phyloP scores from a whole-genome alignment of 768 basidiomycete species.

The Serendipita indica region DNA sequence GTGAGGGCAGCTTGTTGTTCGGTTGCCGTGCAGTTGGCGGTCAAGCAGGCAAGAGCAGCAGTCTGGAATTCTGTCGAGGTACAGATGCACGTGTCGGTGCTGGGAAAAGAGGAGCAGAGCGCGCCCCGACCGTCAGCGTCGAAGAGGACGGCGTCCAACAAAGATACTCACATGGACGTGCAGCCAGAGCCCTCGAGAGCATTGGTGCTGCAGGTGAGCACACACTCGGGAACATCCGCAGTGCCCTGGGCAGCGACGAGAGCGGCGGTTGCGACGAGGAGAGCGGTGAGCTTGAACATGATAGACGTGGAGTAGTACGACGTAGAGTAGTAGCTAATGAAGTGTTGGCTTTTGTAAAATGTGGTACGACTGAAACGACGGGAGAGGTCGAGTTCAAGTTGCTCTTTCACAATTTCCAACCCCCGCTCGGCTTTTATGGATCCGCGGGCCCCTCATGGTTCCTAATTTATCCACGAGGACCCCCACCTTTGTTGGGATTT shows the following conservation, averaged over 20 bases:
- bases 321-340: background rate
- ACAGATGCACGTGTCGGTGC: constrained; percentile 30
- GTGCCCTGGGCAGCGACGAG: constrained; percentile 6
- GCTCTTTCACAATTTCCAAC: background rate
- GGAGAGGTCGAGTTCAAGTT: background rate
- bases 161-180: background rate
- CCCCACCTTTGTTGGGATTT: too few relatives aligned
- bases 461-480: too few relatives aligned
- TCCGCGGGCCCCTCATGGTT: too few relatives aligned
- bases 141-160: background rate
- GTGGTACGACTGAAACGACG: background rate
- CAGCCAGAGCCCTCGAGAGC: constrained; percentile 1
- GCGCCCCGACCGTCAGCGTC: background rate
- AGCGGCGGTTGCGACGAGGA: constrained; percentile 8
- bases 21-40: constrained; percentile 21
- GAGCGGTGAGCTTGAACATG: constrained; percentile 3
- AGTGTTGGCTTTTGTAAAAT: background rate
- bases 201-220: constrained; percentile 3
- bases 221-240: background rate
- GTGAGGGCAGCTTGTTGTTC: constrained; percentile 23
- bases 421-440: background rate
- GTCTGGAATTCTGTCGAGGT: constrained; percentile 25
- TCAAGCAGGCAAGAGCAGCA: constrained; percentile 23
- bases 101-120: constrained; percentile 13
- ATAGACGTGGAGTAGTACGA: background rate